Conservation (phyloP, 148 eudicot genomes). For the Cornus kousa region DNA sequence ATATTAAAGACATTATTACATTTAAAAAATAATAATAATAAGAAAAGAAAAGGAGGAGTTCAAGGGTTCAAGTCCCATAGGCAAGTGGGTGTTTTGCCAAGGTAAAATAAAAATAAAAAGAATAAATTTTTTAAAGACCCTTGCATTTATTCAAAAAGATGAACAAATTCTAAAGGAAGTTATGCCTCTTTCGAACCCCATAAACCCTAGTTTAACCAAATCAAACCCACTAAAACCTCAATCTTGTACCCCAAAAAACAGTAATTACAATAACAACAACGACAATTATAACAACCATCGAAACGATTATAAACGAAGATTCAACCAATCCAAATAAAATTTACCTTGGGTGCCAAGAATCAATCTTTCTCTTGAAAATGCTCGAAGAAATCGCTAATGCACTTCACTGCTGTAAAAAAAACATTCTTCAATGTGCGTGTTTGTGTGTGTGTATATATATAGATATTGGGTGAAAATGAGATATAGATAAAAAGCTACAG, state of each 20-base stretch:
- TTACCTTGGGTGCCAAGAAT: not conserved
- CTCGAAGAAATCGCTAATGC: not conserved
- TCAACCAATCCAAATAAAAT: not conserved
- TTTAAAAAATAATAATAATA: too few relatives aligned
- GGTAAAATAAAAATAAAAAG: not conserved
- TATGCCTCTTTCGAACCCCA: not conserved
- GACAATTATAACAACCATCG: not conserved
- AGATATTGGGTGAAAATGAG: too few relatives aligned
- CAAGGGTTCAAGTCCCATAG: too few relatives aligned
- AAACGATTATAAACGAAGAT: not conserved
- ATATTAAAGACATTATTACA: too few relatives aligned
- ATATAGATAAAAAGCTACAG: too few relatives aligned
- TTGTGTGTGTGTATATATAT: too few relatives aligned
- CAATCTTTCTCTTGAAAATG: not conserved
- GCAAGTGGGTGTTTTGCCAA: too few relatives aligned
- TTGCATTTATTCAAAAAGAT: not conserved
- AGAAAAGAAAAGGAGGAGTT: too few relatives aligned
- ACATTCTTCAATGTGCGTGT: not conserved
- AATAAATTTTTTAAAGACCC: not conserved
- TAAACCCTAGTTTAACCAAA: constrained; percentile 9
- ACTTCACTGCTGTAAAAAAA: not conserved
- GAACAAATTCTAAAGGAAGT: too few relatives aligned
- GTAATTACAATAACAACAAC: not conserved
- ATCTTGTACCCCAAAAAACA: not conserved
- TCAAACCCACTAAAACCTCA: not conserved